Evolutionary conservation across 495 filamentous ascomycete genomes (phyloP), one percentile per base, ranked within the genome.

Genomic region (Penicillium lagena): DNA sequence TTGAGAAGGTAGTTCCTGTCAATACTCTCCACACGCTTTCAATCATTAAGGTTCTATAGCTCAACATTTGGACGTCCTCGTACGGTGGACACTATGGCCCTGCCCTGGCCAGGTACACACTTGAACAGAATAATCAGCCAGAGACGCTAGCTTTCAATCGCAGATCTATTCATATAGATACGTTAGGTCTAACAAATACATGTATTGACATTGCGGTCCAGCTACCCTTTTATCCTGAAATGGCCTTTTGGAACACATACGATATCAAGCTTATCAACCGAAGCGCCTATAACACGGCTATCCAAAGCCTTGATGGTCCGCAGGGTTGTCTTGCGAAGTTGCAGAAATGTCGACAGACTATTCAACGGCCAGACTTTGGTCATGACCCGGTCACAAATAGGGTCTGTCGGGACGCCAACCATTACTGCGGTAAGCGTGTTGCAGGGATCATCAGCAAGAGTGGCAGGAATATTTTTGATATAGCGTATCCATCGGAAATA

Each of bases 171-270:
- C 64, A 75, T 37, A 55, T 77, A 9, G 71, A 76, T 40, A 76
- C 74, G 0, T 46, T 77, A 9, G 62, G 70, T 0, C 71, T 77
- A 33, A 67, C 88, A 39, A 90, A 91, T 57, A 87, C 85, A 32
- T 90, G 88, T 49, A 71, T 91, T 39, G 87, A 94, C 60, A 73
- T 80, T 39, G 55, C 80, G n/a, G 73, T 81, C 8, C 85, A 91
- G 64, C 73, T 67, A 9, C 76, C 79, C 1, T 77, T 66, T 37
- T 91, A 89, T 52, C 77, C 83, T 2, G 58, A 72, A 12, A 82
- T 87, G 60, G 82, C 83, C 11, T 72, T 79, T 38, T 81, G 82
- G 62, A 95, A 93, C 54, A 85, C 85, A 4, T 94, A 89, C 52
- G 80, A 79, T 8, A 76, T 90, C 27, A 56, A 80, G 44, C 70